Conservation (phyloP, 352 stramenopile genomes). For the Globisporangium alternatum region DNA sequence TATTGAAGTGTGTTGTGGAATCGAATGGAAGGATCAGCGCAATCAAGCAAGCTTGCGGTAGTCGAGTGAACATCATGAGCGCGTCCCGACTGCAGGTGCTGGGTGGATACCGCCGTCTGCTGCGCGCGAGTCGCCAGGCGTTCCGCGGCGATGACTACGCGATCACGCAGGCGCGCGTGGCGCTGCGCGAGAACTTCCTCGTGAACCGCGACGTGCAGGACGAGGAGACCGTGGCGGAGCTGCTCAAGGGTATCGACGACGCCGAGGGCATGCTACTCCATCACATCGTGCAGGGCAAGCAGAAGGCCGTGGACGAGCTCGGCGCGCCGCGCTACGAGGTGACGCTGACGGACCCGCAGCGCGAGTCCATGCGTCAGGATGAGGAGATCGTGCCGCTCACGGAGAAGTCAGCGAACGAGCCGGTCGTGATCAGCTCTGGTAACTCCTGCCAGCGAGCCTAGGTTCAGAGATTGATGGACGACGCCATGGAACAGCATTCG, state of each 20-base stretch:
- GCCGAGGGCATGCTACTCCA: slow-evolving; percentile 83
- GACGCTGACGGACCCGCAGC: slow-evolving; percentile 78
- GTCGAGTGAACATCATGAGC: slow-evolving; percentile 35
- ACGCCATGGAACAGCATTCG: neutral
- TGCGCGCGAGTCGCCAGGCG: slow-evolving; percentile 67
- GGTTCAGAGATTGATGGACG: neutral
- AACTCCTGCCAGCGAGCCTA: slow-evolving; percentile 66
- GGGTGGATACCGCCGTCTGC: slow-evolving; percentile 68
- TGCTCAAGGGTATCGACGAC: slow-evolving; percentile 78
- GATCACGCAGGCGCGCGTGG: slow-evolving; percentile 46
- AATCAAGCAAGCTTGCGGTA: neutral
- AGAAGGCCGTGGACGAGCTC: slow-evolving; percentile 35
- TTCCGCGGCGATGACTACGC: slow-evolving; percentile 74
- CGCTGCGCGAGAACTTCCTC: slow-evolving; percentile 69
- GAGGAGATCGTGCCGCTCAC: slow-evolving; percentile 81
- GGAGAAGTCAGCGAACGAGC: slow-evolving; percentile 64
- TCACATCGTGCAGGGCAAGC: slow-evolving; percentile 78
- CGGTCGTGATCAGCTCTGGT: slow-evolving; percentile 78
- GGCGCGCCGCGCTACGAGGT: slow-evolving; percentile 58
- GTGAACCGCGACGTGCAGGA: slow-evolving; percentile 62
- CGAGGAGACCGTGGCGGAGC: slow-evolving; percentile 40
- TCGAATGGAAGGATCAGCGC: slow-evolving; percentile 8
- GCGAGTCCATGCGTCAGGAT: slow-evolving; percentile 73
- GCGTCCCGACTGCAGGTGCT: slow-evolving; percentile 53
- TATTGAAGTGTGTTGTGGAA: neutral